Conservation (phyloP, 2,329 filamentous ascomycete species). For the Lecanosticta acicola region DNA sequence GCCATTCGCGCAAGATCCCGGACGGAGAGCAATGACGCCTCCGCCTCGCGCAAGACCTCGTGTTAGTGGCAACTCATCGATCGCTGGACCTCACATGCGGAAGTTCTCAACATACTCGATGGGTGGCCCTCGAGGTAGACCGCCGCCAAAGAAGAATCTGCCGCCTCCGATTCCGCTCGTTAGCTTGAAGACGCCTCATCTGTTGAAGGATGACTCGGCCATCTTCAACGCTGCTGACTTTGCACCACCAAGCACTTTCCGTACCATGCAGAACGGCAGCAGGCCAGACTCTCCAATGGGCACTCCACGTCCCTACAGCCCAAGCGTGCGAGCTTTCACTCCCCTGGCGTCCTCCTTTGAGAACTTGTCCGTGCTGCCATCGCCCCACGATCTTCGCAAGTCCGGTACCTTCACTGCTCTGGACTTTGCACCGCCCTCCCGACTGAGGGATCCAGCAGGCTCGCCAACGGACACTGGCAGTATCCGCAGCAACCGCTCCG, state of each 20-base stretch:
- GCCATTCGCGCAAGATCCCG: constrained; percentile 77
- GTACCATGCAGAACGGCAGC: constrained; percentile 63
- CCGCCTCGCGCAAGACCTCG: constrained; percentile 63
- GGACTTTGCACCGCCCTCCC: constrained; percentile 74
- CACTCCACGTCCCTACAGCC: constrained; percentile 62
- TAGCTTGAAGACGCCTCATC: constrained; percentile 77
- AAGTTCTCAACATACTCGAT: constrained; percentile 34
- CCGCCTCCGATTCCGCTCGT: constrained; percentile 69
- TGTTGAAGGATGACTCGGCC: constrained; percentile 68
- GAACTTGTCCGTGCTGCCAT: constrained; percentile 77
- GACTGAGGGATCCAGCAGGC: constrained; percentile 55
- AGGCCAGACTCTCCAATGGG: constrained; percentile 56
- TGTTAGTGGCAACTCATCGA: constrained; percentile 38
- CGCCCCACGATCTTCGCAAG: constrained; percentile 75
- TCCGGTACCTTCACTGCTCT: constrained; percentile 71
- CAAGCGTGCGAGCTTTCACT: constrained; percentile 66
- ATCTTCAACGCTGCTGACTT: constrained; percentile 75
- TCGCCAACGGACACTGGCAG: constrained; percentile 43
- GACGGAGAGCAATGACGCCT: constrained; percentile 90
- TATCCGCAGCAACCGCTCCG: constrained; percentile 66
- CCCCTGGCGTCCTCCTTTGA: constrained; percentile 80
- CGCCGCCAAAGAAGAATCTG: constrained; percentile 49
- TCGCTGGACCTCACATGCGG: constrained; percentile 31
- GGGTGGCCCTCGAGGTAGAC: constrained; percentile 23
- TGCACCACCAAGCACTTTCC: constrained; percentile 62